Evolutionary conservation across 768 basidiomycete species (phyloP), one percentile per base, ranked within the genome.

Genomic region (Auricularia cornea): DNA sequence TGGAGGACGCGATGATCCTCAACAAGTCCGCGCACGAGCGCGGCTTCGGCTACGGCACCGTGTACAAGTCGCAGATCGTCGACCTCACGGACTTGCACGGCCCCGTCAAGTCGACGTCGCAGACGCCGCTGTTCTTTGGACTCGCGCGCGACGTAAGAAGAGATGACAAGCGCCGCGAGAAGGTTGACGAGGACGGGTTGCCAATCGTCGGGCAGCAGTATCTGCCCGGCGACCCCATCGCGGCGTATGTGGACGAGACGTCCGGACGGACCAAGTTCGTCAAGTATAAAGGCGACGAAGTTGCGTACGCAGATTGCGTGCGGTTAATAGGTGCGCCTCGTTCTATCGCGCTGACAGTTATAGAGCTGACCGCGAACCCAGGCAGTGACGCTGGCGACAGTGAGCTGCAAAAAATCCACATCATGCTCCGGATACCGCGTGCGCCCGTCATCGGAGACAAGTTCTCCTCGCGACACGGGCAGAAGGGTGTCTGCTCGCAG

Each of bases 1-100:
- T 99, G 97, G 97, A 99, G 77, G 97, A 99, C 70, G 97, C 97
- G 68, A 99, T 99, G 97, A 99, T 99, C 68, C 78, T 99, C 60
- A 99, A 99, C 76, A 99, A 99, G 77, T 98, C 95, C 1, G 89
- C 94, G 2, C 94, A 99, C 72, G 97, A 99, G 76, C 89, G 97
- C 33, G 97, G 97, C 0, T 99, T 99, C 72, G 94, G 83, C 1
- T 96, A 98, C 72, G 97, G 97, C 30, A 92, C 94, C 1, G 85
- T 99, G 33, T 98, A 98, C 81, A 98, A 98, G 74, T 88, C 92
- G 3, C 87, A 94, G 71, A 89, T 90, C 44, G 80, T 98, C 63
- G 96, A 98, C 74, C 81, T 99, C 20, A 89, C 89, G 71, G 89
- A 93, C 60, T 78, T 89, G 62, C 81, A 81, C 23, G 90, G 91